Percentiles rank a stretch among this genome's conserved stretches.
Evolutionary conservation across 139 green algal genomes (phyloP).

Genomic region (Tetradesmus obliquus): DNA sequence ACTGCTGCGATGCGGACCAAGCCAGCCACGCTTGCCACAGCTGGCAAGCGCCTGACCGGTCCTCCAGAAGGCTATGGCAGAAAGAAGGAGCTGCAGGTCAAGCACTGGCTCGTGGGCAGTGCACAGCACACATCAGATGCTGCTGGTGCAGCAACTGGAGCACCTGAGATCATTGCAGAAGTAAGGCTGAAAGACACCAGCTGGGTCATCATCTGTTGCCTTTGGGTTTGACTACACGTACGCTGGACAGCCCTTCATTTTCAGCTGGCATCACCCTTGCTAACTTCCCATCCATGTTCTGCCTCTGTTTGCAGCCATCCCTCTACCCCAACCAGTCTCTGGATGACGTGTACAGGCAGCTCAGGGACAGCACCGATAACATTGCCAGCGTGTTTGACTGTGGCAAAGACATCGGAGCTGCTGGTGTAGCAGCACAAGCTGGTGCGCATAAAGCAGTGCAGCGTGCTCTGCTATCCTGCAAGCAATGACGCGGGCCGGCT

Average conservation of each 20-base stretch:
- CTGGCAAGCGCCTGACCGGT: background rate
- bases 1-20: conserved; percentile 1
- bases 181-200: background rate
- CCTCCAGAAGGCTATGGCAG: conserved; percentile 28
- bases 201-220: background rate
- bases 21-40: background rate
- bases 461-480: background rate
- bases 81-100: conserved; percentile 43
- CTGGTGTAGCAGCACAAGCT: background rate
- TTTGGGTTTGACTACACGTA: background rate
- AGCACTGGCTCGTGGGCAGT: conserved; percentile 31
- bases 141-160: background rate
- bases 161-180: conserved; percentile 27
- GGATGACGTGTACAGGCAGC: conserved; percentile 42
- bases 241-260: background rate
- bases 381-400: background rate
- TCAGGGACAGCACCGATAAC: conserved; percentile 38
- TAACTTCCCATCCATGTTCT: background rate
- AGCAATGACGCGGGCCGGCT: too few species aligned
- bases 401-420: too few species aligned
- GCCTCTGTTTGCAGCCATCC: conserved; percentile 8
- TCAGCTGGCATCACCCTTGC: background rate
- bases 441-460: background rate
- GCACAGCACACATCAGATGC: background rate
- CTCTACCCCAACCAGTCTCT: conserved; percentile 31